Evolutionary conservation across 352 stramenopile species (phyloP), one percentile per base, ranked within the genome.

Genomic region (Blastocystis sp.): DNA sequence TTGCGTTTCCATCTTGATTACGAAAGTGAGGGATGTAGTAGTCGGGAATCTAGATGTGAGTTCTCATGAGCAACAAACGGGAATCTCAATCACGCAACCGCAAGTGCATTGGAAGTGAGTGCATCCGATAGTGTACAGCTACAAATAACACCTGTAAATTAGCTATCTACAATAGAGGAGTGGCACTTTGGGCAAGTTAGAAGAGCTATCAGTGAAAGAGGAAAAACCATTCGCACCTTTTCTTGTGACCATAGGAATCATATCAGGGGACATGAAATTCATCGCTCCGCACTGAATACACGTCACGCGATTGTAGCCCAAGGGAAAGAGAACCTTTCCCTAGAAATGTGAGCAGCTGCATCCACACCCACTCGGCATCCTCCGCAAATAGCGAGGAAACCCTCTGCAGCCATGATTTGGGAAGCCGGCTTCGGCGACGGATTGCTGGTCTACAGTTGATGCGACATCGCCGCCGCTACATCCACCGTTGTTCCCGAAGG

Each of bases 101-200:
- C 69, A 81, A n/a, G 27, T 48, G 40, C 69, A 81, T n/a, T 81
- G 44, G 38, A 81, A 81, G 51, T 81, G 69, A 27, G 69, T 81
- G 40, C 69, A 81, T 4, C 69, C 69, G 40, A 81, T 81, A 14
- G 69, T 81, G 42, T 81, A 81, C 34, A 81, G 29, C 69, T 81
- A 81, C 4, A 32, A 32, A n/a, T 81, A 7, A 81, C 3, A 32
- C 18, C n/a, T n/a, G 1, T 14, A 27, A 18, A 7, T 36, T 24
- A 64, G 6, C 0, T 11, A 21, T n/a, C n/a, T 27, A 81, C 69
- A 27, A 81, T 81, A 42, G 69, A 63, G 24, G 53, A 21, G 8
- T 81, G 61, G 38, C 69, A 81, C 16, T 38, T 34, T 11, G 69
- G 69, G 24, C 69, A 81, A 29, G 40, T 29, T 32, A 81, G 44